phyloP scores from a whole-genome alignment of 371 early-diverging fungal genomes.

The Mortierella sp. region DNA sequence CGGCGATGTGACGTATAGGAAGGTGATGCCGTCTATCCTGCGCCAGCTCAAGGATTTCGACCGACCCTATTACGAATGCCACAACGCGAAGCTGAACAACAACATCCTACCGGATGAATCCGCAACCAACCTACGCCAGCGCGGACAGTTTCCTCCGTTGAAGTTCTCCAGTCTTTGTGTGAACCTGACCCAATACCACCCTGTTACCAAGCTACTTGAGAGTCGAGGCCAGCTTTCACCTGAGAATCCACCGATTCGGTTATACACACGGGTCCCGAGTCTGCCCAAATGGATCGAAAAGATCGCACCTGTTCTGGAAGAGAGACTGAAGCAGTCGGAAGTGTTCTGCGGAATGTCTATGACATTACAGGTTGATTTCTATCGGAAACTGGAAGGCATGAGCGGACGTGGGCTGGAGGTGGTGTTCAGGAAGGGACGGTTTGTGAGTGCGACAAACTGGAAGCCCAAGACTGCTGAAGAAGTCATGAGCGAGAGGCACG shows the following conservation, averaged over 20 bases:
- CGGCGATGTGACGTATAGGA: not conserved
- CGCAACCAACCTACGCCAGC: slow-evolving; percentile 2
- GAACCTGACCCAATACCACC: slow-evolving; percentile 10
- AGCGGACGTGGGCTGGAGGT: slow-evolving; percentile 27
- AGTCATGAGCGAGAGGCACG: not conserved
- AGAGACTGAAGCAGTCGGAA: slow-evolving; percentile 21
- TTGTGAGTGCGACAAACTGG: slow-evolving; percentile 15
- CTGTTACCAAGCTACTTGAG: slow-evolving; percentile 14
- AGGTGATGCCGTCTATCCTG: slow-evolving; percentile 5
- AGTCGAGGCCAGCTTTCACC: slow-evolving; percentile 6
- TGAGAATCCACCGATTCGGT: slow-evolving; percentile 2
- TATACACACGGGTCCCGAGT: slow-evolving; percentile 29
- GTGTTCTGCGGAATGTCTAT: slow-evolving; percentile 5
- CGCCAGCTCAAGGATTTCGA: slow-evolving; percentile 20
- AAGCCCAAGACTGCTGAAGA: not conserved
- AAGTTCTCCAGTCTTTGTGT: slow-evolving; percentile 1
- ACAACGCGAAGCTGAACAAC: slow-evolving; percentile 16
- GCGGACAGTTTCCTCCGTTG: slow-evolving; percentile 10
- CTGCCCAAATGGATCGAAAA: slow-evolving; percentile 17
- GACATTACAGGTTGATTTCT: slow-evolving; percentile 19
- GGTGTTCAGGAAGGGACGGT: slow-evolving; percentile 15
- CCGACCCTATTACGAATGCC: slow-evolving; percentile 16
- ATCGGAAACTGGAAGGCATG: slow-evolving; percentile 18
- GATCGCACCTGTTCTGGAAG: slow-evolving; percentile 20
- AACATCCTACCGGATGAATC: slow-evolving; percentile 13